phyloP scores from a whole-genome alignment of 495 filamentous ascomycete genomes.

The Massariosphaeria phaeospora region DNA sequence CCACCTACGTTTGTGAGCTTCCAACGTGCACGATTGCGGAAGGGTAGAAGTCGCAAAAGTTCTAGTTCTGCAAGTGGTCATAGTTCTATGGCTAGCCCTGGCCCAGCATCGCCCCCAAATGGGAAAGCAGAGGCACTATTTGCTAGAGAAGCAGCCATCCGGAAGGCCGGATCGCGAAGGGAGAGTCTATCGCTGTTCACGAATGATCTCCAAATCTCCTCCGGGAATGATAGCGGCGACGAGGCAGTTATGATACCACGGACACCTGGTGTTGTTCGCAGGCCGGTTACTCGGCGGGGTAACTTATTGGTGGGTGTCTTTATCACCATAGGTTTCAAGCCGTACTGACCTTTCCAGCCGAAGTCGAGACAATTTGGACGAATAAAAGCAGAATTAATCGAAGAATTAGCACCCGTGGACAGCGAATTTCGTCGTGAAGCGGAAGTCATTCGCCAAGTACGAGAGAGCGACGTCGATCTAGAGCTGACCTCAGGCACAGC shows the following conservation, averaged over 20 bases:
- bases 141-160: conserved; percentile 39
- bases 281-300: conserved; percentile 76
- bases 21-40: conserved; percentile 58
- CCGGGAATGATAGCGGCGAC: conserved; percentile 71
- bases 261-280: conserved; percentile 56
- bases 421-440: conserved; percentile 86
- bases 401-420: conserved; percentile 82
- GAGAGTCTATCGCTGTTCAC: conserved; percentile 85
- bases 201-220: conserved; percentile 78
- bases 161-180: conserved; percentile 55
- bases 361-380: conserved; percentile 94
- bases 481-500: conserved; percentile 51
- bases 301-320: conserved; percentile 69
- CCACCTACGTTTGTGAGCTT: conserved; percentile 44
- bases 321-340: not conserved
- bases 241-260: conserved; percentile 47
- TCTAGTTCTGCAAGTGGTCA: conserved; percentile 67
- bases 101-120: conserved; percentile 57
- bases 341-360: conserved; percentile 50
- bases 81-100: conserved; percentile 64
- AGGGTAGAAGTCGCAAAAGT: conserved; percentile 56
- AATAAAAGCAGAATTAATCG: conserved; percentile 79
- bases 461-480: conserved; percentile 58
- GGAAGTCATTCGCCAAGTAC: conserved; percentile 89
- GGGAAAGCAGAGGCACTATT: conserved; percentile 47